These are phyloP conservation scores for Gnaphalium uliginosum DNA, from an alignment of 129 eudicot genomes.

Conservation along the genomic window DNA sequence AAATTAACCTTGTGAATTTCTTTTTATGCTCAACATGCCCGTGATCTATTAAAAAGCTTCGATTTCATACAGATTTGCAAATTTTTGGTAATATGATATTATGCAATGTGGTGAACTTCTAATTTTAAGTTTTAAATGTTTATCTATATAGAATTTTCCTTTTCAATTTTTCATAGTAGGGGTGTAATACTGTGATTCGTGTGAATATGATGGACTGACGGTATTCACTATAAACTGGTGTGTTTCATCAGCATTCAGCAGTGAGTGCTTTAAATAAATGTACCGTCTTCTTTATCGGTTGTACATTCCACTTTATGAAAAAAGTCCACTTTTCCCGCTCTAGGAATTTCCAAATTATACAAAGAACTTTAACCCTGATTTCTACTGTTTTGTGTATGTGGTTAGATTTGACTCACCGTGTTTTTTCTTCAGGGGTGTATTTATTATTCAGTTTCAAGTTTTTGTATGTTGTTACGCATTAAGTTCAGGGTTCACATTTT, in stretches of 20 bases:
- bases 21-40: no score
- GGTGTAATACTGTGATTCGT: neutral
- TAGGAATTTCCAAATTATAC: neutral
- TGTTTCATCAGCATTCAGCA: slow-evolving; percentile 11
- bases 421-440: slow-evolving; percentile 10
- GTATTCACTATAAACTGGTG: neutral
- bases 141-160: no score
- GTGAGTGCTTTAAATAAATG: slow-evolving; percentile 18
- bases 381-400: neutral
- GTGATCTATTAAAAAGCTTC: no score
- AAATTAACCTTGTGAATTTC: no score
- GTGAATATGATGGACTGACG: neutral
- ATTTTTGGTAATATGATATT: no score
- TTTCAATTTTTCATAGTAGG: no score
- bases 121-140: no score
- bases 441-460: neutral
- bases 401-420: slow-evolving; percentile 34
- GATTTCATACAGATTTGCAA: no score
- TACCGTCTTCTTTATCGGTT: slow-evolving; percentile 23
- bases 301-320: slow-evolving; percentile 21
- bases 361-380: slow-evolving; percentile 9
- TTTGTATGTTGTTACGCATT: neutral
- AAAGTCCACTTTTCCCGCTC: neutral
- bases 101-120: no score
- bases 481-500: neutral